Evolutionary conservation across 148 eudicot genomes (phyloP).

Genomic region (Rhododendron mucronatum): DNA sequence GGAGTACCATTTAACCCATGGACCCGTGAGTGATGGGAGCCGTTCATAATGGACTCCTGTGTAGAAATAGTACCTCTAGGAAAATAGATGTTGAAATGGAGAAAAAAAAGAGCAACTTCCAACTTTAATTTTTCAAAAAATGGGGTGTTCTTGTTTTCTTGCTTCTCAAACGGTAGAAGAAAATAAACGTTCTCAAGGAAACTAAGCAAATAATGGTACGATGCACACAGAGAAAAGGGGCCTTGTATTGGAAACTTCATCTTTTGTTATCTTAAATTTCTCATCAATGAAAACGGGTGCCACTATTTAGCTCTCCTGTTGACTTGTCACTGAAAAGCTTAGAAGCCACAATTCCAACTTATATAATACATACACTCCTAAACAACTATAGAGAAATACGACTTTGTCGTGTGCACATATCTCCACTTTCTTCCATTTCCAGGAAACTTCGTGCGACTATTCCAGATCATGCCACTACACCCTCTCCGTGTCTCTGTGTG

Average conservation of each 20-base stretch:
- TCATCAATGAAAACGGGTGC: neutral
- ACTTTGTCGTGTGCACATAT: neutral
- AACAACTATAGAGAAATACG: neutral
- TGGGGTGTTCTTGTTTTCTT: neutral
- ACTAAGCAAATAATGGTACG: neutral
- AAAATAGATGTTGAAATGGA: neutral
- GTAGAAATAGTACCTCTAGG: slow-evolving; percentile 1
- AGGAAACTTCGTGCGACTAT: neutral
- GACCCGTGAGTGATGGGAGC: slow-evolving; percentile 10
- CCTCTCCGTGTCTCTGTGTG: neutral
- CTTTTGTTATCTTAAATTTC: neutral
- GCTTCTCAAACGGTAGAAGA: neutral
- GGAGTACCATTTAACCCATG: slow-evolving; percentile 15
- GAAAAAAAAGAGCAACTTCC: neutral
- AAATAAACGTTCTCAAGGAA: neutral
- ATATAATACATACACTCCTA: neutral
- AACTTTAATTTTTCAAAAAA: neutral
- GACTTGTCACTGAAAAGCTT: neutral
- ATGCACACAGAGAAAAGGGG: neutral
- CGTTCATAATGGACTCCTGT: slow-evolving; percentile 7
- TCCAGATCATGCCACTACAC: neutral
- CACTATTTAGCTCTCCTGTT: neutral
- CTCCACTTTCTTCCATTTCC: neutral
- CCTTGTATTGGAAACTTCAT: neutral
- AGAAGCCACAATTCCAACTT: neutral